These are phyloP conservation scores for Ceratocystis ficicola DNA, from an alignment of 2,329 filamentous ascomycete genomes.

Conservation along the genomic window DNA sequence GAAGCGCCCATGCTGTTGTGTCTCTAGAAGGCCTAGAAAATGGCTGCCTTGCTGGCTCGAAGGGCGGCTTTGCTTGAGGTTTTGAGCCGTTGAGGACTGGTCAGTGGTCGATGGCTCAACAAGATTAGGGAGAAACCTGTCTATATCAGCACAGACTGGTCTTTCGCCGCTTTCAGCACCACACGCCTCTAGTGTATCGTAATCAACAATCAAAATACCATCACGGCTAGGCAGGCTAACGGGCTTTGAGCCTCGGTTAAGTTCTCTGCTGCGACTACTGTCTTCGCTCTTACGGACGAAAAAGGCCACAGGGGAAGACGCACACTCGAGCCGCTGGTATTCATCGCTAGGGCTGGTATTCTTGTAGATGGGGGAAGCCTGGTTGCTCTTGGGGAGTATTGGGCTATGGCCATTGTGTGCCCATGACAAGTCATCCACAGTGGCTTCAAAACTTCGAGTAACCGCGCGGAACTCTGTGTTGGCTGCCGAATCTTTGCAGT, in stretches of 20 bases:
- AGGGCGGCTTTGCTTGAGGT: not conserved
- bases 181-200: not conserved
- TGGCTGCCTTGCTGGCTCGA: not conserved
- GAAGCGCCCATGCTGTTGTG: not conserved
- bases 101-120: not conserved
- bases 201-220: constrained; percentile 10
- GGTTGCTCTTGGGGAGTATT: not conserved
- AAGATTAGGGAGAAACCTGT: not conserved
- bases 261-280: not conserved
- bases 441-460: not conserved
- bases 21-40: not conserved
- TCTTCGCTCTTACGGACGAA: constrained; percentile 7
- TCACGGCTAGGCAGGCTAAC: constrained; percentile 9
- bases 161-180: not conserved
- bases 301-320: constrained; percentile 9
- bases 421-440: not conserved
- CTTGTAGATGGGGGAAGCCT: not conserved
- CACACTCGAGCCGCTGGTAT: constrained; percentile 11
- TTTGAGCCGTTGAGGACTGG: not conserved
- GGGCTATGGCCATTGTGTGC: not conserved
- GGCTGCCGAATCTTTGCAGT: not conserved
- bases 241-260: not conserved
- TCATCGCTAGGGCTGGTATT: not conserved
- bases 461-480: not conserved
- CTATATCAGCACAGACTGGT: not conserved